Evolutionary conservation across 1,139 yeast species (phyloP).

Genomic region (Diutina rugosa): DNA sequence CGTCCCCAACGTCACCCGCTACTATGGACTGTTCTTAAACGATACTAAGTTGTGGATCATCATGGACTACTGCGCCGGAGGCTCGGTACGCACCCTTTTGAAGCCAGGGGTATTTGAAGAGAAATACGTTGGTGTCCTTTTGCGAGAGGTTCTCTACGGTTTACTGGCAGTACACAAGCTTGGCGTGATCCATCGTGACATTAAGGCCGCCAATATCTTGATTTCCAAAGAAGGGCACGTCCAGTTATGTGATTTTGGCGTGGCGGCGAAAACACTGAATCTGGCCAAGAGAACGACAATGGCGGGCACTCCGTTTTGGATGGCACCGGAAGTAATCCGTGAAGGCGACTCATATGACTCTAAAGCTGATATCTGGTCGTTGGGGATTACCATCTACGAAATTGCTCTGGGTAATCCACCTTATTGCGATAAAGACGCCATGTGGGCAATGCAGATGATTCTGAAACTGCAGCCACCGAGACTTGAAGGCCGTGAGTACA

Average conservation of each 20-base stretch:
- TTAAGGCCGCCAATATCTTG: constrained; percentile 90
- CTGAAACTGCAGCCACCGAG: constrained; percentile 92
- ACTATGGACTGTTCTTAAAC: constrained; percentile 75
- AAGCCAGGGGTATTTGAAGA: constrained; percentile 88
- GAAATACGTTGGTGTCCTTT: constrained; percentile 63
- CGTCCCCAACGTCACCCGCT: constrained; percentile 84
- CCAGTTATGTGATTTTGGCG: constrained; percentile 94
- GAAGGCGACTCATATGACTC: constrained; percentile 82
- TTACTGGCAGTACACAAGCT: constrained; percentile 71
- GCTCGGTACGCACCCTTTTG: constrained; percentile 76
- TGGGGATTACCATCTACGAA: constrained; percentile 90
- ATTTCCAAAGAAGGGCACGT: constrained; percentile 84
- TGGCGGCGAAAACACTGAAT: constrained; percentile 85
- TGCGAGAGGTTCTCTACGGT: constrained; percentile 71
- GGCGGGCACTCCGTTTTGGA: constrained; percentile 99
- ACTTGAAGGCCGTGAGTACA: constrained; percentile 79
- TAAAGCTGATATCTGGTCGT: constrained; percentile 87
- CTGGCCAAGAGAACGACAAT: constrained; percentile 79
- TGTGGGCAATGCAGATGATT: constrained; percentile 88
- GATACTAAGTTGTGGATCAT: constrained; percentile 93
- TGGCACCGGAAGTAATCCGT: constrained; percentile 97
- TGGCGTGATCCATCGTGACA: constrained; percentile 90
- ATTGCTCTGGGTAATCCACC: constrained; percentile 98
- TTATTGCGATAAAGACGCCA: constrained; percentile 87
- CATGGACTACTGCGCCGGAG: constrained; percentile 98